Evolutionary conservation across 176 grass and related monocot genomes (phyloP), one percentile per base, ranked within the genome.

Genomic region (Rhynchospora tenuis): DNA sequence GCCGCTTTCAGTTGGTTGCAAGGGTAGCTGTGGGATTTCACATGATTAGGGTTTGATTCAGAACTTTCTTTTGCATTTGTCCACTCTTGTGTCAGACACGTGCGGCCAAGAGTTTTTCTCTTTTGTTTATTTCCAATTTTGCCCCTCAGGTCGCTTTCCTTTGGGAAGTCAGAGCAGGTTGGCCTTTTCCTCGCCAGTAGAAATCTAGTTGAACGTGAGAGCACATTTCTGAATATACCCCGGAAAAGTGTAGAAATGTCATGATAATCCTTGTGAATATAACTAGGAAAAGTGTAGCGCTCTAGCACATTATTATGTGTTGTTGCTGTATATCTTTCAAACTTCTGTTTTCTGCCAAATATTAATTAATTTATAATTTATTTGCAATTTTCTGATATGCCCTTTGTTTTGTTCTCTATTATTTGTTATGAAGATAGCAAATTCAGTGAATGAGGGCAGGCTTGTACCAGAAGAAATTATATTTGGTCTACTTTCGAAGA

Each of bases 381-480:
- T 80, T 78, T 43, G 27, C 28, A 61, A 60, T 43, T 74, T 80
- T 46, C 38, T 81, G n/a, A 81, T 48, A 24, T 23, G 2, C 5
- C 15, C 20, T 63, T 10, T 54, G 81, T 15, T 16, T 28, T 88
- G 12, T 69, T 2, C 38, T 73, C 2, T 38, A 38, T 38, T 87
- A 73, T 27, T 1, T 29, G 57, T 5, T 78, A 20, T 61, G 67
- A 86, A 98, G 96, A 93, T 99, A 74, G 87, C 93, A 24, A 95
- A 88, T 86, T 89, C 91, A 1, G 91, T 95, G 42, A 95, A 95
- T 43, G 86, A 92, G 76, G 96, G 93, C 28, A 93, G 87, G 64
- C 87, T 99, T 68, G 93, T 95, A 29, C 89, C 89, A 0, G 91
- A 99, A 85, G 93, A 99, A 63, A 92, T 99, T 72, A 93, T 99